These are phyloP conservation scores for Ceratocystis lukuohia DNA, from an alignment of 2,329 filamentous ascomycete genomes.

Conservation along the genomic window DNA sequence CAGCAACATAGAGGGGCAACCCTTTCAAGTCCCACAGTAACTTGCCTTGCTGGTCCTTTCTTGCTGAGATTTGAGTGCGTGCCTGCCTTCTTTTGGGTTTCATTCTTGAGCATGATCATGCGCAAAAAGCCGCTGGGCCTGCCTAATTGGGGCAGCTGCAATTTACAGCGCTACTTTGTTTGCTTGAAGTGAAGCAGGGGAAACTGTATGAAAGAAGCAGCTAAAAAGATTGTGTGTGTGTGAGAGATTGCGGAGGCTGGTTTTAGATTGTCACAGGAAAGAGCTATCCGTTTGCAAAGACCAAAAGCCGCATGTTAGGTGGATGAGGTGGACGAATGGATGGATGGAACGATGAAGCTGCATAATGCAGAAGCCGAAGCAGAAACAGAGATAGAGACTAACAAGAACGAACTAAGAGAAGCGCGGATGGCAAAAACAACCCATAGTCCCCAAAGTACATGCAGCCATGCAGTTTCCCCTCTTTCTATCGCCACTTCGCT, in stretches of 20 bases:
- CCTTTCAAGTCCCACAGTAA: background rate
- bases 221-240: background rate
- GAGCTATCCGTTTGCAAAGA: slow-evolving; percentile 2
- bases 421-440: background rate
- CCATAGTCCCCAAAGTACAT: background rate
- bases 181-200: background rate
- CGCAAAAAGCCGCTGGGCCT: background rate
- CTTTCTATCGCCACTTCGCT: background rate
- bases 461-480: background rate
- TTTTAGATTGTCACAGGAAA: slow-evolving; percentile 3
- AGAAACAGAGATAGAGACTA: background rate
- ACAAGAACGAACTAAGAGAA: background rate
- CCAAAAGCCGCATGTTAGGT: background rate
- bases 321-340: background rate
- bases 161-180: background rate
- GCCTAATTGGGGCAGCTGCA: background rate
- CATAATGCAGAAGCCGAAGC: background rate
- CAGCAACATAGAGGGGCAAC: background rate
- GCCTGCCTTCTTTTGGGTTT: background rate
- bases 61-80: background rate
- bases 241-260: slow-evolving; percentile 2
- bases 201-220: background rate
- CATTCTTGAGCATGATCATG: background rate
- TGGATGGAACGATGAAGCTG: background rate
- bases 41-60: background rate